Conservation (phyloP, 2,329 filamentous ascomycete species). For the Nemania sp. region DNA sequence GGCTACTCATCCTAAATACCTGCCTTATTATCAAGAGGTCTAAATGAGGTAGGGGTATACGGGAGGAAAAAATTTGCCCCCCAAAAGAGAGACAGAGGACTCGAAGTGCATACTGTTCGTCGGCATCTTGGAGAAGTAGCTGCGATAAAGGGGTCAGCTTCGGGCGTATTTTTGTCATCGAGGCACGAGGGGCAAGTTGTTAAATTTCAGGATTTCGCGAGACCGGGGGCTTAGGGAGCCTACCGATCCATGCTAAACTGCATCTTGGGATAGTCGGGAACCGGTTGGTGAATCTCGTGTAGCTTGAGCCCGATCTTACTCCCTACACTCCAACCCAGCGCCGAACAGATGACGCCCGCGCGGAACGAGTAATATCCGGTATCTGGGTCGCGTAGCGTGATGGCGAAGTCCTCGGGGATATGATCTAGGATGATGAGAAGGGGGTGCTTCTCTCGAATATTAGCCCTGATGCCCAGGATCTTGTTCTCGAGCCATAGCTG, state of each 20-base stretch:
- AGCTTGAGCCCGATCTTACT: constrained; percentile 74
- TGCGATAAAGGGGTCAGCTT: constrained; percentile 38
- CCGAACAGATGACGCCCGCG: constrained; percentile 77
- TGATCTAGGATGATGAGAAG: constrained; percentile 75
- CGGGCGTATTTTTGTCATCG: not conserved
- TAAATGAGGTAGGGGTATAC: not conserved
- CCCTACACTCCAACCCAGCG: constrained; percentile 77
- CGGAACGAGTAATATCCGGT: constrained; percentile 76
- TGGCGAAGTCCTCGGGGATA: constrained; percentile 81
- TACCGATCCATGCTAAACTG: constrained; percentile 83
- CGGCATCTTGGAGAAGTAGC: constrained; percentile 81
- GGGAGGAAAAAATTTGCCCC: not conserved
- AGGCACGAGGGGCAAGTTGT: not conserved
- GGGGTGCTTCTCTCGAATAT: constrained; percentile 66
- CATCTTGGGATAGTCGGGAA: constrained; percentile 90
- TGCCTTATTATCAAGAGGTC: not conserved
- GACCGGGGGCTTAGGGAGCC: constrained; percentile 27
- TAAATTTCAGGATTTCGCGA: not conserved
- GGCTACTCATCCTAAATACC: not conserved
- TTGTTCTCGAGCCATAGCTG: constrained; percentile 67
- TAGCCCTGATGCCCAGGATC: constrained; percentile 66
- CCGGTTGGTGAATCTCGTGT: constrained; percentile 70
- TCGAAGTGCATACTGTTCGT: constrained; percentile 51
- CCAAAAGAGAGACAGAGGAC: not conserved
- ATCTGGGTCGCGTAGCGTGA: constrained; percentile 72